Evolutionary conservation across 2,329 filamentous ascomycete genomes (phyloP).

Genomic region (Cercospora janseana): DNA sequence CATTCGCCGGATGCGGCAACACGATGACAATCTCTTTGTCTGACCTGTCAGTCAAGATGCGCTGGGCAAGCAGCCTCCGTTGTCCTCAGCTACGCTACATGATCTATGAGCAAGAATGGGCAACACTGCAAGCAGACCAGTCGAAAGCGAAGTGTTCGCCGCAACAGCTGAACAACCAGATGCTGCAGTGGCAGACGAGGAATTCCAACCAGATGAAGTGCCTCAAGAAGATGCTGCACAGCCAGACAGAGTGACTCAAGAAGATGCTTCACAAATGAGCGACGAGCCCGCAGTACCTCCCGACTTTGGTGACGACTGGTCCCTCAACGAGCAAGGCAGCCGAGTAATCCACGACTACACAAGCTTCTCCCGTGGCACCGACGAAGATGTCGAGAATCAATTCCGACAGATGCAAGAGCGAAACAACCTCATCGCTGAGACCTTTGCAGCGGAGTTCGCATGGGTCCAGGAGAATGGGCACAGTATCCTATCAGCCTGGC

Average conservation of each 20-base stretch:
- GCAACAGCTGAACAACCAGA: too few relatives aligned
- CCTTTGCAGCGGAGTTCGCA: not conserved
- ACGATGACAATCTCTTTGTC: conserved; percentile 8
- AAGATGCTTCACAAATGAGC: not conserved
- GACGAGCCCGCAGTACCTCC: not conserved
- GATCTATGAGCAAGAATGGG: not conserved
- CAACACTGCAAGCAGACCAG: not conserved
- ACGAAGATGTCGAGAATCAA: not conserved
- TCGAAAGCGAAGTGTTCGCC: too few relatives aligned
- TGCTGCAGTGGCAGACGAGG: not conserved
- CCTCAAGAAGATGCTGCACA: not conserved
- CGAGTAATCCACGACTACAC: not conserved
- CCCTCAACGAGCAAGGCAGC: not conserved
- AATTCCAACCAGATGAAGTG: not conserved
- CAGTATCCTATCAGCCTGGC: conserved; percentile 6
- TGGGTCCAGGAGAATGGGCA: not conserved
- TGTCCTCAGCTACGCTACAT: not conserved
- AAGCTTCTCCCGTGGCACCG: not conserved
- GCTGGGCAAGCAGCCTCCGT: not conserved
- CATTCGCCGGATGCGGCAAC: conserved; percentile 8
- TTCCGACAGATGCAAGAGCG: not conserved
- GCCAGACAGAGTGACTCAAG: not conserved
- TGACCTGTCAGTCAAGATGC: not conserved
- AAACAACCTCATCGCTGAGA: conserved; percentile 1
- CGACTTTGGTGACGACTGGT: not conserved